phyloP scores from a whole-genome alignment of 2,329 filamentous ascomycete species.

The Aureobasidium sp. region DNA sequence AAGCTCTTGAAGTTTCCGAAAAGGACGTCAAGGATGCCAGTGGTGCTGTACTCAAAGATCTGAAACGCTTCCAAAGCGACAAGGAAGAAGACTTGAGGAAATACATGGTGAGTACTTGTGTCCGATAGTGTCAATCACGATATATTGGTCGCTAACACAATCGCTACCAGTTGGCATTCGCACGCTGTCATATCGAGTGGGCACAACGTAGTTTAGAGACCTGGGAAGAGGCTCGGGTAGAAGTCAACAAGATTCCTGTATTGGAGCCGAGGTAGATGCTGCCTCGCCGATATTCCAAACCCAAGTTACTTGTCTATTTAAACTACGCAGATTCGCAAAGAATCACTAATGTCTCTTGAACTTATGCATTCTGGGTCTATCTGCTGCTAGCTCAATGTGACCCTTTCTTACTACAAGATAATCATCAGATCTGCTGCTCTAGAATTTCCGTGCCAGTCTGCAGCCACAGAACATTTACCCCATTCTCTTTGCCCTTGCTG shows the following conservation, averaged over 20 bases:
- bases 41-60: slow-evolving; percentile 75
- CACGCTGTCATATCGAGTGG: slow-evolving; percentile 90
- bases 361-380: no score
- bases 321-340: slow-evolving; percentile 2
- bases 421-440: neutral
- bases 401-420: no score
- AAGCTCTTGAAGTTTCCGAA: slow-evolving; percentile 80
- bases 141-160: neutral
- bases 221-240: slow-evolving; percentile 83
- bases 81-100: slow-evolving; percentile 90
- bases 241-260: slow-evolving; percentile 70
- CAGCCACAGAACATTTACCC: slow-evolving; percentile 33
- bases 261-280: neutral
- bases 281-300: neutral
- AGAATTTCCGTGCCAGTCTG: slow-evolving; percentile 31
- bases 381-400: no score
- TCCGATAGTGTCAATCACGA: no score
- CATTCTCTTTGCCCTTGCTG: slow-evolving; percentile 21
- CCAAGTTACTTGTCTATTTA: neutral
- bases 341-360: neutral
- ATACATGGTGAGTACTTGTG: slow-evolving; percentile 72
- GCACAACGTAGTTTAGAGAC: slow-evolving; percentile 84
- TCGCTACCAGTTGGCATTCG: slow-evolving; percentile 68
- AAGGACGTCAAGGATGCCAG: slow-evolving; percentile 93
- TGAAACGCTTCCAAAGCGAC: slow-evolving; percentile 87